Evolutionary conservation across 1,284 basidiomycete genomes (phyloP), one percentile per base, ranked within the genome.

Genomic region (Neonothopanus nambi): DNA sequence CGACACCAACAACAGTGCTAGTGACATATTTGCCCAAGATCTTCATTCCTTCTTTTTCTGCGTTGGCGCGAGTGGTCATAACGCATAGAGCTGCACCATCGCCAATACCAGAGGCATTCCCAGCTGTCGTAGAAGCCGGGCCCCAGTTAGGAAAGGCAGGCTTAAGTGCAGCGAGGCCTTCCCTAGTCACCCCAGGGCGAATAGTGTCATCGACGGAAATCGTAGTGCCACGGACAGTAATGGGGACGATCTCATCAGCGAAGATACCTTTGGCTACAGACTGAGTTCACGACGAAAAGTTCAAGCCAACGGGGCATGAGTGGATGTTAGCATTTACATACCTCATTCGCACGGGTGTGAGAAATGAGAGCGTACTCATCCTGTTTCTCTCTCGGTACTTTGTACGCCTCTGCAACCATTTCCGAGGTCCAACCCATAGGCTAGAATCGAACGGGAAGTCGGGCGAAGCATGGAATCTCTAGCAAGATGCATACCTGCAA

Each of bases 361-460:
- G 91, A 93, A 48, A 90, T 81, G 24, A 90, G 73, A 0, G 92
- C 91, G 64, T 86, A 92, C 60, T 88, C 77, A 67, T 95, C 93
- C 71, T 93, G 91, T 65, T 82, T 88, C 64, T 82, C 71, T 13
- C 92, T 82, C 15, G 89, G 78, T 52, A 95, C 73, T 36, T 84
- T 78, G 72, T 88, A 95, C 21, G 83, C 77, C 60, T 86, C 70
- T 15, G 90, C 90, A 17, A 92, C 89, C 81, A 91, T 88, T 67
- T 95, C 92, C 3, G 89, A 91, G 1, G 92, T 94, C 92, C 92
- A 94, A 11, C 93, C 92, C 92, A 95, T 95, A 13, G 93, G 89
- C 89, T 93, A 59, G 15, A 17, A 24, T 28, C 17, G 3, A 21
- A 26, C 15, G 18, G 18, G 26, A 36, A n/a, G n/a, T n/a, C 21